These are phyloP conservation scores for Penicillium subrubescens DNA, from an alignment of 495 filamentous ascomycete species.

Conservation along the genomic window DNA sequence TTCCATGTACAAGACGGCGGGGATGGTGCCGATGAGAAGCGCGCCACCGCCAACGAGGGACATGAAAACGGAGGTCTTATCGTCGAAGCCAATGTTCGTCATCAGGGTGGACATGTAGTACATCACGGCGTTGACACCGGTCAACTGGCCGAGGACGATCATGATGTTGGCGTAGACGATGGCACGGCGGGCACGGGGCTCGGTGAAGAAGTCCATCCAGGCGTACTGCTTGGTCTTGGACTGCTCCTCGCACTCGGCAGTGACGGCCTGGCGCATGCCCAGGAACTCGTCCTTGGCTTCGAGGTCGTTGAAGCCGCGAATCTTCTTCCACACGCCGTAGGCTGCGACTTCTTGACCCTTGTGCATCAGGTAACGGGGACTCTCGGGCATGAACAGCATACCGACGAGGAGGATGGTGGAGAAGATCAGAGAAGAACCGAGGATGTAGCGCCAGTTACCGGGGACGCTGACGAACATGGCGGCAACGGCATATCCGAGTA, in stretches of 20 bases:
- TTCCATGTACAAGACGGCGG: conserved; percentile 63
- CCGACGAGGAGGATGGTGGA: conserved; percentile 60
- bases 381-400: conserved; percentile 62
- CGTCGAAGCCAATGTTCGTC: conserved; percentile 57
- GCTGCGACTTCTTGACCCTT: conserved; percentile 50
- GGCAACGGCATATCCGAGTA: conserved; percentile 62
- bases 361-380: conserved; percentile 60
- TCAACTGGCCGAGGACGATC: conserved; percentile 64
- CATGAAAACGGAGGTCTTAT: conserved; percentile 58
- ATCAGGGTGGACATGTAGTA: conserved; percentile 65
- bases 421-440: conserved; percentile 65
- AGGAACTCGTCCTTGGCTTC: conserved; percentile 62
- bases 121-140: conserved; percentile 63
- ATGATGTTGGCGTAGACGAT: conserved; percentile 64
- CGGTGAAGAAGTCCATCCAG: conserved; percentile 66
- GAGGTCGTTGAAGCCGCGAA: conserved; percentile 51
- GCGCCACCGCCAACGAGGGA: conserved; percentile 63
- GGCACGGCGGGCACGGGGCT: conserved; percentile 58
- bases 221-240: conserved; percentile 44
- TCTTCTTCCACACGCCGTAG: conserved; percentile 62
- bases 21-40: conserved; percentile 57
- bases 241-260: conserved; percentile 47
- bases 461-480: conserved; percentile 60
- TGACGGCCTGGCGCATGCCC: conserved; percentile 59
- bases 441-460: conserved; percentile 66